Conservation (phyloP, 805 yeast species). For the Starmerella roubikii region DNA sequence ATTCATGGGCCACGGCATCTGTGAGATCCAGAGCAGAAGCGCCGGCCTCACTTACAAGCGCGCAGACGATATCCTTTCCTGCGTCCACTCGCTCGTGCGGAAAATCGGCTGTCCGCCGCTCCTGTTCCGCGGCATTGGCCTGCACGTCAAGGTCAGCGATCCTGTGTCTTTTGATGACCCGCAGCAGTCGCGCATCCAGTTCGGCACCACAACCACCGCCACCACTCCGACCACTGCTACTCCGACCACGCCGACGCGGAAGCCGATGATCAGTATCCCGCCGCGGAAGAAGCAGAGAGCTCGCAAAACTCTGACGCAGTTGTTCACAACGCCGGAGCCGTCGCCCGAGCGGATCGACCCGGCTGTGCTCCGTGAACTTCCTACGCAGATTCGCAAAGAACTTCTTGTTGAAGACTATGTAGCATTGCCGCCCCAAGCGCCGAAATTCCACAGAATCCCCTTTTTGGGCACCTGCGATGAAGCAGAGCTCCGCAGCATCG, state of each 20-base stretch:
- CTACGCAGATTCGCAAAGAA: constrained; percentile 52
- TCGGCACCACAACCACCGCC: not conserved
- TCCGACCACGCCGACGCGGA: not conserved
- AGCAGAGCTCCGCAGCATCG: not conserved
- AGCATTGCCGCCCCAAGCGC: not conserved
- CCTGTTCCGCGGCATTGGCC: constrained; percentile 68
- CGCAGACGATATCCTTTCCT: constrained; percentile 46
- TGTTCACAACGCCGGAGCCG: not conserved
- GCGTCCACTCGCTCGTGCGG: constrained; percentile 40
- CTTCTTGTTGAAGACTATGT: constrained; percentile 25
- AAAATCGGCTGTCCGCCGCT: constrained; percentile 44
- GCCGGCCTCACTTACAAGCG: constrained; percentile 38
- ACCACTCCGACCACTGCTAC: not conserved
- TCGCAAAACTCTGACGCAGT: constrained; percentile 1
- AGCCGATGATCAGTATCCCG: not conserved
- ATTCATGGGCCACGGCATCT: constrained; percentile 70
- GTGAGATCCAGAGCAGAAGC: constrained; percentile 50
- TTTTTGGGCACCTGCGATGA: constrained; percentile 5
- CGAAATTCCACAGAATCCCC: not conserved
- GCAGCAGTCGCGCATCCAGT: not conserved
- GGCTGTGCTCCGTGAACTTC: constrained; percentile 52
- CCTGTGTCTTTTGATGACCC: not conserved
- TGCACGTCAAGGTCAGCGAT: constrained; percentile 42
- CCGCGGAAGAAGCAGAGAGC: not conserved
- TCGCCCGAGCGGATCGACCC: constrained; percentile 34